Base-by-base conservation (phyloP, 139 green algal species). In the Tetratostichococcus sp. region DNA sequence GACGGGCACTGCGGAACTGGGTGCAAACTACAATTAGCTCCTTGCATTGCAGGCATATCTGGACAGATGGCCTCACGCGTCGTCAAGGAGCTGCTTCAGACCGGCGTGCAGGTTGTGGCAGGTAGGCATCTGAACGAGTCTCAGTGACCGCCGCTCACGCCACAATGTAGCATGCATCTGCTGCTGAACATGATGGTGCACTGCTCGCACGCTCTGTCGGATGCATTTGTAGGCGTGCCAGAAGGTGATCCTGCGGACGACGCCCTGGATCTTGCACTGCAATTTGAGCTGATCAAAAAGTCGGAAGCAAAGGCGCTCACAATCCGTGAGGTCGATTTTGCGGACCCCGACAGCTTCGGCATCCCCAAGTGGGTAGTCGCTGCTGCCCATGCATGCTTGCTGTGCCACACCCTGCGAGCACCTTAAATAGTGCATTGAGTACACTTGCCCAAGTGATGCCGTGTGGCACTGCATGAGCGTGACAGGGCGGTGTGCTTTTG, bases 91-190 rank as follows among this genome's bases (percentile, higher is more conserved):
- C 75, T 86, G 68, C 67, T 84, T 17, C 35, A 71, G 1, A 17
- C 65, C 5, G 82, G 82, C 34, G 75, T 76, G 34, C 76, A 78
- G 59, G 82, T 86, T 23, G 77, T 70, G 4, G 82, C 82, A 80
- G 82, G 82, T 84, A 35, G 32, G 25, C 14, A 17, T n/a, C 8
- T 16, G 30, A n/a, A n/a, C n/a, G n/a, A n/a, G n/a, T n/a, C n/a
- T n/a, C n/a, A n/a, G n/a, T n/a, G n/a, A n/a, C n/a, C n/a, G n/a
- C n/a, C n/a, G n/a, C n/a, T n/a, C n/a, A n/a, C n/a, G n/a, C n/a
- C n/a, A n/a, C n/a, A n/a, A n/a, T n/a, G n/a, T n/a, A n/a, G n/a
- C n/a, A n/a, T n/a, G n/a, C n/a, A n/a, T n/a, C n/a, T n/a, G n/a
- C n/a, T n/a, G n/a, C n/a, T n/a, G n/a, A n/a, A n/a, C n/a, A n/a